Base-by-base conservation (phyloP, 2,329 filamentous ascomycete genomes). In the Cadophora malorum region DNA sequence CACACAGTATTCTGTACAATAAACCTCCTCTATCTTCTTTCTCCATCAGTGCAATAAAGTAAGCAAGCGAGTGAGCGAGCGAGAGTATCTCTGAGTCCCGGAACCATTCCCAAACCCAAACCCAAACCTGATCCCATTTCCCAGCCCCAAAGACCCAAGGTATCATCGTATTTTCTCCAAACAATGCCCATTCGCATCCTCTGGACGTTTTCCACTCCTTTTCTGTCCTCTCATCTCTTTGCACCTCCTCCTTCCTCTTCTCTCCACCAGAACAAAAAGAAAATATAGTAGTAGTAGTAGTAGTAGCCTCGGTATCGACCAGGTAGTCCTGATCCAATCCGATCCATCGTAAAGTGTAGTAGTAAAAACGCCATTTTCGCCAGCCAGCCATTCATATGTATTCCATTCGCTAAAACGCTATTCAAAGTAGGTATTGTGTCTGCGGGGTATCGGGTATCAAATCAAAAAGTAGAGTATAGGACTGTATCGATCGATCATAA, bases 401-500 rank as follows among this genome's bases (percentile, higher is more conserved):
- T 23, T 41, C 55, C 55, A 59, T 59, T 74, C 76, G 76, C 76
- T 77, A 77, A 77, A 77, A 77, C 74, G 75, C 76, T 77, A 74
- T 76, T 76, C 75, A 77, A 76, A 77, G 74, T 10, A 23, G 33
- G 33, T 59, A 16, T 59, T 59, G 55, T 41, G 33, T 59, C n/a
- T 41, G 4, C 1, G n/a, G 23, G 74, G 75, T 38, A 38, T 38
- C 35, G 35, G 75, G 75, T 77, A 77, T 77, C 76, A 76, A 77
- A 75, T 77, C 73, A 72, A 35, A 35, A 45, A 53, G 35, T 38
- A 38, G 35, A 28, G 53, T 58, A 58, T 58, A 58, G 55, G 33
- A 25, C n/a, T 41, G 55, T 21, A 73, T 72, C 70, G 69, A 65
- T 73, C 66, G 69, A 71, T 65, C 68, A 63, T 69, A 64, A 64